Evolutionary conservation across 805 yeast genomes (phyloP), one percentile per base, ranked within the genome.

Genomic region (Brettanomyces naardenensis): DNA sequence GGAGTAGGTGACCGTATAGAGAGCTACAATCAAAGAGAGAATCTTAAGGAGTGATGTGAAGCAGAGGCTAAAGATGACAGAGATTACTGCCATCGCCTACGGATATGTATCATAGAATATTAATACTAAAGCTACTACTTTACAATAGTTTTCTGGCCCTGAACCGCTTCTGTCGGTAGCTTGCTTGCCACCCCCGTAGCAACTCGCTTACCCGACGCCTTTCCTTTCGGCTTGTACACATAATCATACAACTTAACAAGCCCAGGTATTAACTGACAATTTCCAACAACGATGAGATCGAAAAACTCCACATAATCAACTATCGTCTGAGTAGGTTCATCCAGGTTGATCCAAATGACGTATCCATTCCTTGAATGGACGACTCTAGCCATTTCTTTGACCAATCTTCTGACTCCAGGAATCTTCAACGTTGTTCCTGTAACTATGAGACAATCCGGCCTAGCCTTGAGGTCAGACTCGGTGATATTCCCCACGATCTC

Each of bases 361-460:
- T 71, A 69, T 1, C 86, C 85, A 36, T 66, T 71, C 19, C 68
- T 65, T 2, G 75, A 63, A 45, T 71, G 78, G 3, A 79, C 76
- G 5, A 71, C 68, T 41, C 67, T 67, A 1, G 80, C 68, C 63
- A 80, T 64, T 47, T 79, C 83, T 44, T 68, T 71, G 6, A 77
- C 80, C 32, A 80, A 53, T 40, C 79, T 61, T 46, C 73, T 61
- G 7, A 80, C 87, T 2, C 86, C 86, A 0, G 87, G 87, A 20
- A 88, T 88, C 52, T 83, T 79, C 41, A 88, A 64, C 2, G 94
- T 79, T 0, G 96, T 88, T 3, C 96, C 96, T 6, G 82, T 84
- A 36, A 88, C 79, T 5, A 88, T 60, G 33, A 87, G 59, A 49
- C 90, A 80, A 54, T 88, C 96, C 14, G 94, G 88, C 28, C 69